A percentile compares a stretch with the other conserved stretches of the same genome.
These are phyloP conservation scores for Mucuna pruriens DNA, from an alignment of 306 rosid genomes.

Conservation along the genomic window DNA sequence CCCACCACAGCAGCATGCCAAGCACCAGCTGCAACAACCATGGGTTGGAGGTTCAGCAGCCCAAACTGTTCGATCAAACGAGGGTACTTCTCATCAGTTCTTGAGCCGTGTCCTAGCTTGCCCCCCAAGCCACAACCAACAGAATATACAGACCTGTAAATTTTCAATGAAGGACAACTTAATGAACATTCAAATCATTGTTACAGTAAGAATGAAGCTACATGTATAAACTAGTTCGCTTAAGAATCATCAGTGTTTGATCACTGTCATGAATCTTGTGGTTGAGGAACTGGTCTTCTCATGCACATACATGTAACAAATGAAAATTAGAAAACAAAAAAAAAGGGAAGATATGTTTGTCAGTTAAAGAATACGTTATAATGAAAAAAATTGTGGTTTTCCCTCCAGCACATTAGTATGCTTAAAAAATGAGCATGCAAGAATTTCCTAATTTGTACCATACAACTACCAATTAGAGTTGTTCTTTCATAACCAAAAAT, in stretches of 20 bases:
- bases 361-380: neutral
- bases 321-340: neutral
- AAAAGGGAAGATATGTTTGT: neutral
- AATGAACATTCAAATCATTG: constrained; percentile 26
- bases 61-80: constrained; percentile 77
- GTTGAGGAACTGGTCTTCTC: constrained; percentile 7
- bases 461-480: neutral
- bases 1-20: constrained; percentile 99
- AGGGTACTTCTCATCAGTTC: constrained; percentile 84
- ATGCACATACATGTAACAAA: neutral
- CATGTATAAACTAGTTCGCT: constrained; percentile 14
- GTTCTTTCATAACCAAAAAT: neutral
- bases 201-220: constrained; percentile 5
- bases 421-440: neutral
- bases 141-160: constrained; percentile 85
- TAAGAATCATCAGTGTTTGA: constrained; percentile 2
- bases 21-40: constrained; percentile 93
- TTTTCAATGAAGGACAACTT: constrained; percentile 22
- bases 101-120: constrained; percentile 91
- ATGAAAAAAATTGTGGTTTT: neutral
- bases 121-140: constrained; percentile 99
- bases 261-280: neutral
- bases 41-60: constrained; percentile 79
- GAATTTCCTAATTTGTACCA: neutral
- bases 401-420: neutral